Evolutionary conservation across 768 basidiomycete species (phyloP), one percentile per base, ranked within the genome.

Genomic region (Omphalotus guepiniiformis): DNA sequence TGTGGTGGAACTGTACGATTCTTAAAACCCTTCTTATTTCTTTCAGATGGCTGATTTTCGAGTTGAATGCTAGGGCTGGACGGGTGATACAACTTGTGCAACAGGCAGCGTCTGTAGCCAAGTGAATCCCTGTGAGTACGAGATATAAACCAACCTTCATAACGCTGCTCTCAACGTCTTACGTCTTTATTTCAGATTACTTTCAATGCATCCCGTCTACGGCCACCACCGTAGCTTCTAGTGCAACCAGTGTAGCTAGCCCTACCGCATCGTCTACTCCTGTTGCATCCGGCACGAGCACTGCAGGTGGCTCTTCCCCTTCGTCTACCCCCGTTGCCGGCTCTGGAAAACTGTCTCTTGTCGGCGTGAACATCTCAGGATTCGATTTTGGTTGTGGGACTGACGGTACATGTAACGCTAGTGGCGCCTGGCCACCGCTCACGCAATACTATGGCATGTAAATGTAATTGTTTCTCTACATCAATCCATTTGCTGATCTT

Each of bases 321-420:
- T 12, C 53, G 9, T n/a, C n/a, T n/a, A n/a, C n/a, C 7, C 55
- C 64, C 6, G 38, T 58, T 18, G 54, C 63, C 5, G 56, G 46
- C 22, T 32, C 65, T 8, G 63, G 62, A 34, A 62, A 58, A 16
- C 58, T 77, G 22, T 54, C 55, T 36, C 69, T 70, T 42, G 63
- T 63, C 6, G 76, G 79, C 42, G 66, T 80, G 19, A 79, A 80
- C 56, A 79, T 80, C 41, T 64, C 76, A 25, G 78, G 78, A 1
- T 79, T 76, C 51, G 78, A 79, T 56, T 79, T 80, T 53, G 74
- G 77, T 16, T 75, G 75, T 52, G 62, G 64, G 42, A 63, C 63
- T 4, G 72, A 76, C 50, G 76, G 76, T 7, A 63, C 58, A 47
- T 76, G 73, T 51, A 63, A 60, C 26, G 49, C 63, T 9, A 66